These are phyloP conservation scores for Umbilicus rupestris DNA, from an alignment of 164 flowering plant genomes.

Conservation along the genomic window DNA sequence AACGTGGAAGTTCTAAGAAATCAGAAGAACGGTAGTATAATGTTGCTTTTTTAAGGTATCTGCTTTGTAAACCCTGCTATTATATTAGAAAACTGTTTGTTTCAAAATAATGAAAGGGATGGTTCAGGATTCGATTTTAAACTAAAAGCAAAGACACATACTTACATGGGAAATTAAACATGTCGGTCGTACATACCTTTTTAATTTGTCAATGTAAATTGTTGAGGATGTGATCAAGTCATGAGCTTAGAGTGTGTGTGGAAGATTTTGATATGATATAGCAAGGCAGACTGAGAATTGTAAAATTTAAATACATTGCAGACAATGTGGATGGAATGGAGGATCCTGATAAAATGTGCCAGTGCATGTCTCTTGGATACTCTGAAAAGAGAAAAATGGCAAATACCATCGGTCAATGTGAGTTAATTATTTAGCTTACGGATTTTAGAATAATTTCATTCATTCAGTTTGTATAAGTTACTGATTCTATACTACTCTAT, in stretches of 20 bases:
- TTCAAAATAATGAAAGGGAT: neutral
- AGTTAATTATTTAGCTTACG: constrained; percentile 5
- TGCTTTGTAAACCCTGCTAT: neutral
- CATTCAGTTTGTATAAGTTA: neutral
- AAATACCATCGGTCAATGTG: constrained; percentile 93
- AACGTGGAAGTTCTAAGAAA: constrained; percentile 58
- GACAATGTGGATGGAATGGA: constrained; percentile 97
- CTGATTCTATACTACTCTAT: neutral
- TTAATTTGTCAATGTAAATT: neutral
- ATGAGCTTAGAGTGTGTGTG: too few relatives aligned
- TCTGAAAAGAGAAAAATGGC: constrained; percentile 84
- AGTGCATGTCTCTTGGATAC: constrained; percentile 95
- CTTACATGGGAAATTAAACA: neutral
- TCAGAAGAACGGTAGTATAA: constrained; percentile 52
- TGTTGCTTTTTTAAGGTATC: constrained; percentile 84
- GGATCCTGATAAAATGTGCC: constrained; percentile 80
- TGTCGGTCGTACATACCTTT: neutral
- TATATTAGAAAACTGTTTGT: neutral
- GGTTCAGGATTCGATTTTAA: neutral
- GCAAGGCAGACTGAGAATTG: neutral
- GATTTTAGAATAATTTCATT: neutral
- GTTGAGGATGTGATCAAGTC: neutral
- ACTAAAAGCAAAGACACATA: too few relatives aligned
- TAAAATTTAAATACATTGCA: constrained; percentile 15
- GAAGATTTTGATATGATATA: too few relatives aligned